Evolutionary conservation across 2,329 filamentous ascomycete species (phyloP).

Genomic region (Talaromyces verruculosus): DNA sequence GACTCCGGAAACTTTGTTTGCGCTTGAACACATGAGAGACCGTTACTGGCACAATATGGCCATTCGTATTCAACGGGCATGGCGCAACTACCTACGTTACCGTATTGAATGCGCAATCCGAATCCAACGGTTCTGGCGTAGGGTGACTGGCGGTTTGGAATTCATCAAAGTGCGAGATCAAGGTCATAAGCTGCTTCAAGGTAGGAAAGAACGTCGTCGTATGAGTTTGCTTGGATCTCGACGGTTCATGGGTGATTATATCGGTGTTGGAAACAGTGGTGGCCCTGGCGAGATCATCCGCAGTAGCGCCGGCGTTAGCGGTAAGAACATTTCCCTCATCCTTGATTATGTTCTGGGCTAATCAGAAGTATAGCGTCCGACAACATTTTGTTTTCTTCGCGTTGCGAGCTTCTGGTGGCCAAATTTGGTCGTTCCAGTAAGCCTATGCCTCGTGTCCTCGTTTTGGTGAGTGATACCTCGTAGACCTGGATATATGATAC

Average conservation of each 20-base stretch:
- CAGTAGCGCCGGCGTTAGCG: conserved; percentile 67
- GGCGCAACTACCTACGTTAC: conserved; percentile 93
- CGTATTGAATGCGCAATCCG: conserved; percentile 87
- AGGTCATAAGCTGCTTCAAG: conserved; percentile 76
- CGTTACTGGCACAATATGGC: conserved; percentile 99
- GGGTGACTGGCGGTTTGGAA: conserved; percentile 85
- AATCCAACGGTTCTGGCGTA: conserved; percentile 94
- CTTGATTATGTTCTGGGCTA: not conserved
- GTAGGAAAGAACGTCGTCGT: conserved; percentile 84
- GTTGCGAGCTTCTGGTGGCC: conserved; percentile 83
- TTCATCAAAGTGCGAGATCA: conserved; percentile 85
- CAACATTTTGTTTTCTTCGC: conserved; percentile 81
- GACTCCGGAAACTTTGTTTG: conserved; percentile 93
- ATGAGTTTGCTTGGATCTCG: conserved; percentile 90
- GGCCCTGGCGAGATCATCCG: conserved; percentile 81
- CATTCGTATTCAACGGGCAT: conserved; percentile 92
- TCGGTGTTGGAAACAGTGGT: conserved; percentile 77
- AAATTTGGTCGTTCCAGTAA: conserved; percentile 98
- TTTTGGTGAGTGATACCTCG: conserved; percentile 56
- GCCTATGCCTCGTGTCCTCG: conserved; percentile 76
- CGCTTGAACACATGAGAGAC: conserved; percentile 95
- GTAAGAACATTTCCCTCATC: conserved; percentile 44
- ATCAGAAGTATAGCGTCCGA: conserved; percentile 52
- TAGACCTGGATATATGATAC: not conserved
- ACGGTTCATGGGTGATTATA: conserved; percentile 90